A percentile compares a stretch with the other conserved stretches of the same genome.
phyloP scores from a whole-genome alignment of 164 flowering plant species.

The Vitis riparia region DNA sequence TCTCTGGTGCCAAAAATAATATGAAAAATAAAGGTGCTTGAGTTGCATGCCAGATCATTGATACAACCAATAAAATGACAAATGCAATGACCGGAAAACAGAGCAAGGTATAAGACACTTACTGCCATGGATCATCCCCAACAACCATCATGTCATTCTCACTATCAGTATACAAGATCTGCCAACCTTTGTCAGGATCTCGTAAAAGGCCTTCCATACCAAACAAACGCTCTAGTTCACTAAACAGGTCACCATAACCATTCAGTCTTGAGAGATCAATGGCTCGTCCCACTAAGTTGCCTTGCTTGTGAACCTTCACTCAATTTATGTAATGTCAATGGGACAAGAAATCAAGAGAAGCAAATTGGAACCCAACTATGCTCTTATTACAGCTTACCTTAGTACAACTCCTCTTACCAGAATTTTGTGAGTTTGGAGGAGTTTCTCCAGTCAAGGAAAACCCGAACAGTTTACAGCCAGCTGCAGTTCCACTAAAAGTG shows the following conservation, averaged over 20 bases:
- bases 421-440: constrained; percentile 37
- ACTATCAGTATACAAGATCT: constrained; percentile 77
- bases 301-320: constrained; percentile 94
- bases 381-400: constrained; percentile 50
- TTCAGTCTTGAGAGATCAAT: constrained; percentile 74
- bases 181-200: constrained; percentile 81
- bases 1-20: too few relatives aligned
- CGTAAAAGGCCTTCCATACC: constrained; percentile 79
- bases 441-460: constrained; percentile 60
- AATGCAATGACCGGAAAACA: neutral
- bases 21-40: too few relatives aligned
- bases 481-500: constrained; percentile 21
- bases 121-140: constrained; percentile 97
- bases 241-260: constrained; percentile 64
- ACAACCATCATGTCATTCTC: constrained; percentile 88
- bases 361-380: constrained; percentile 2
- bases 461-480: constrained; percentile 74
- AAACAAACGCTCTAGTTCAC: constrained; percentile 77
- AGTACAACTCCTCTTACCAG: constrained; percentile 78
- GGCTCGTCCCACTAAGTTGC: constrained; percentile 86
- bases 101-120: constrained; percentile 31
- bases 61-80: neutral
- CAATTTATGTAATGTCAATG: constrained; percentile 15
- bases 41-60: too few relatives aligned
- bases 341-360: constrained; percentile 10